Evolutionary conservation across 2,329 filamentous ascomycete genomes (phyloP), one percentile per base, ranked within the genome.

Genomic region (Alternaria arbusti): DNA sequence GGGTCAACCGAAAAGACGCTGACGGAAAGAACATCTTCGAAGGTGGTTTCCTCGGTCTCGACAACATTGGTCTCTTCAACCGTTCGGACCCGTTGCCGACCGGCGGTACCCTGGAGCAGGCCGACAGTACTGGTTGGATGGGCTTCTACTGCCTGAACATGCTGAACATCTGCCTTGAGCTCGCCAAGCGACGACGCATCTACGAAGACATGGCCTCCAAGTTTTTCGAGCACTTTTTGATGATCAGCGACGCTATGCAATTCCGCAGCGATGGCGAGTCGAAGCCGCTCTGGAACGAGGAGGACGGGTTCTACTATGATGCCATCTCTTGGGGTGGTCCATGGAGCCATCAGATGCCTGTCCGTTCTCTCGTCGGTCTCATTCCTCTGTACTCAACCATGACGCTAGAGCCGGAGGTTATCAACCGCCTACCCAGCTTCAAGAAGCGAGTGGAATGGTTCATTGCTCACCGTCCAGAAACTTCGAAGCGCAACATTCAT

Each of bases 91-190:
- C 96, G 25, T 83, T 98, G 43, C 95, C 95, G 1, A 98, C 96
- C 0, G 95, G 95, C 30, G 95, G 96, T 81, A 90, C 94, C 3
- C 87, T 98, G 9, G 95, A 98, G 81, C 95, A 98, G 82, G 96
- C 96, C 17, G 95, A 98, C 84, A 97, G 94, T 78, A 98, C 95
- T 10, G 95, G 95, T 30, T 98, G 95, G 95, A 98, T 98, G 95
- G 95, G 93, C 10, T 98, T 98, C 80, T 98, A 97, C 84, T 97
- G 91, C 75, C 83, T 98, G 66, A 94, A 90, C 82, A 98, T 98
- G 95, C 86, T 98, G 75, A 98, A 98, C 82, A 98, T 98, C 75
- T 90, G 94, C 13, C 87, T 98, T 12, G 96, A 98, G 82, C 86
- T 98, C 70, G 94, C 95, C 63, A 98, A 98, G 83, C 93, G 97